Evolutionary conservation across 192 early-diverging fungal species (phyloP).

Genomic region (Umbelopsis ramanniana): DNA sequence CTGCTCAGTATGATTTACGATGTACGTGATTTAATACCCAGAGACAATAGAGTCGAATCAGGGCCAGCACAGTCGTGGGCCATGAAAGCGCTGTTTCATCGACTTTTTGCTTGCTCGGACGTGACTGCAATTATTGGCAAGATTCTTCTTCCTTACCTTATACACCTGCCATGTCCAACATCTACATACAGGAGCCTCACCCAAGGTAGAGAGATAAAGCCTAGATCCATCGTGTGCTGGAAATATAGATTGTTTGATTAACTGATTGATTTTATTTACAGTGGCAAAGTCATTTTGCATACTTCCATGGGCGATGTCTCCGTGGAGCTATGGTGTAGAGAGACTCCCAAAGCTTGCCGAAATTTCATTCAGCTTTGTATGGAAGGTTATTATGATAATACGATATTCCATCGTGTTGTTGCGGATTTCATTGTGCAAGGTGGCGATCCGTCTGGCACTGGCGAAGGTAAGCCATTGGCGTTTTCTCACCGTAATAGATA

Average conservation of each 20-base stretch:
- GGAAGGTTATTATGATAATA: conserved; percentile 89
- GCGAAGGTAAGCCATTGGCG: conserved; percentile 40
- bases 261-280: conserved; percentile 23
- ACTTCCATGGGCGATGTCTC: conserved; percentile 88
- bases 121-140: conserved; percentile 9
- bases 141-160: neutral
- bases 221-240: no score
- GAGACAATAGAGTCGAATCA: no score
- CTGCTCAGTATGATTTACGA: no score
- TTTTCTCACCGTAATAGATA: no score
- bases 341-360: conserved; percentile 87
- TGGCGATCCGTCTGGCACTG: conserved; percentile 92
- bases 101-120: neutral
- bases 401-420: conserved; percentile 89
- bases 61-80: no score
- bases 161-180: conserved; percentile 50
- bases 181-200: conserved; percentile 59
- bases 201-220: conserved; percentile 46
- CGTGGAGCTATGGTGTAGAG: conserved; percentile 95
- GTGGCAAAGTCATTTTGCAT: conserved; percentile 80
- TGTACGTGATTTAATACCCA: no score
- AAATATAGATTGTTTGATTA: no score
- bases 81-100: no score
- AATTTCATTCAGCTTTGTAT: conserved; percentile 95
- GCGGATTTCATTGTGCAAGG: conserved; percentile 93